phyloP scores from a whole-genome alignment of 768 basidiomycete species.

The Lyophyllum semitale region DNA sequence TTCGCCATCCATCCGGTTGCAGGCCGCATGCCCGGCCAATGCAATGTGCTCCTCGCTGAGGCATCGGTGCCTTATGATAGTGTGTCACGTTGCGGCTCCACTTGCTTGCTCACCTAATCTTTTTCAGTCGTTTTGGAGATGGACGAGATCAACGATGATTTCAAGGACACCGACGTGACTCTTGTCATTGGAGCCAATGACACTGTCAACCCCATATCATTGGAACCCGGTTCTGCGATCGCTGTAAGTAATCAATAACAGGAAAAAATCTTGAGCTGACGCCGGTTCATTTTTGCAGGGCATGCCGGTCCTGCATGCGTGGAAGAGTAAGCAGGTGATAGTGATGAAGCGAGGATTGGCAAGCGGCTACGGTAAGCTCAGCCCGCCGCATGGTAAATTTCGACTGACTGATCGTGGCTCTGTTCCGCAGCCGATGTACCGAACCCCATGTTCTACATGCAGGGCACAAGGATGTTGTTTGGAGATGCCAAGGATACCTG shows the following conservation, averaged over 20 bases:
- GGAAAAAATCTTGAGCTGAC: background rate
- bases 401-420: background rate
- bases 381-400: background rate
- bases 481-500: constrained; percentile 92
- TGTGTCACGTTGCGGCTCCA: constrained; percentile 31
- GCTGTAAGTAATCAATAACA: constrained; percentile 42
- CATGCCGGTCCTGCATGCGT: constrained; percentile 90
- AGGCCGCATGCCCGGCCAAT: constrained; percentile 92
- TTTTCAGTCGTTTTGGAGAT: constrained; percentile 83
- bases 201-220: constrained; percentile 88
- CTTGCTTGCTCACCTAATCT: background rate
- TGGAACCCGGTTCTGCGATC: constrained; percentile 85
- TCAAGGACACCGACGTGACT: constrained; percentile 84
- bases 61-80: constrained; percentile 90
- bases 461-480: constrained; percentile 87
- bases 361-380: constrained; percentile 73
- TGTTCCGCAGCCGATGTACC: constrained; percentile 75
- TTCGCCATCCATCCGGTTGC: constrained; percentile 91
- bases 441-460: constrained; percentile 94
- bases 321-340: constrained; percentile 91
- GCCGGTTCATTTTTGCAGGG: constrained; percentile 42
- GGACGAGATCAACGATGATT: constrained; percentile 95
- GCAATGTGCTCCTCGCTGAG: constrained; percentile 89
- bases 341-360: constrained; percentile 94
- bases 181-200: constrained; percentile 92